phyloP scores from a whole-genome alignment of 164 flowering plant species.

The Piper longum region DNA sequence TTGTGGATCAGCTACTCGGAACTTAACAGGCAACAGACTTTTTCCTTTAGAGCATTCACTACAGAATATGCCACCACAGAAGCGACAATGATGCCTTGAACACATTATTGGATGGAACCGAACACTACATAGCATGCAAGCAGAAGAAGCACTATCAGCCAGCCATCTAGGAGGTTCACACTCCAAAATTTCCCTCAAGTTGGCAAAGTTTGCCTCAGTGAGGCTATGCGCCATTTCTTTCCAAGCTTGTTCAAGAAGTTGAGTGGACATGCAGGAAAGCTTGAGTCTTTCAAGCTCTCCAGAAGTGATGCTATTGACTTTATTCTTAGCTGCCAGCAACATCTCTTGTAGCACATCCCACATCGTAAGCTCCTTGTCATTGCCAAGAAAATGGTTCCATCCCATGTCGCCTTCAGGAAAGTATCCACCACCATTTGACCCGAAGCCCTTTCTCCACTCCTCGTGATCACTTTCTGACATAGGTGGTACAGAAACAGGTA shows the following conservation, averaged over 20 bases:
- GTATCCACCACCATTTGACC: slow-evolving; percentile 64
- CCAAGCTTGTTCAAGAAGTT: slow-evolving; percentile 87
- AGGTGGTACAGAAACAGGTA: slow-evolving; percentile 96
- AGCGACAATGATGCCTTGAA: slow-evolving; percentile 85
- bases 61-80: slow-evolving; percentile 94
- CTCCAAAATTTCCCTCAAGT: slow-evolving; percentile 52
- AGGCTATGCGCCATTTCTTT: slow-evolving; percentile 92
- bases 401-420: slow-evolving; percentile 82
- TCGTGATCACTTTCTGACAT: slow-evolving; percentile 62
- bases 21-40: slow-evolving; percentile 72
- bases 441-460: slow-evolving; percentile 48
- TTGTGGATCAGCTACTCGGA: slow-evolving; percentile 57
- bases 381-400: slow-evolving; percentile 49
- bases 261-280: slow-evolving; percentile 44
- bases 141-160: slow-evolving; percentile 80
- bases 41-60: slow-evolving; percentile 73
- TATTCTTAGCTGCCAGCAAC: slow-evolving; percentile 73
- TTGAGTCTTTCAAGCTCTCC: slow-evolving; percentile 28
- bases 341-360: slow-evolving; percentile 93
- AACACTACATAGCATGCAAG: slow-evolving; percentile 85
- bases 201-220: slow-evolving; percentile 53
- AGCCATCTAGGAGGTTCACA: slow-evolving; percentile 89
- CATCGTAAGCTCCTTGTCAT: slow-evolving; percentile 77
- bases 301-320: slow-evolving; percentile 54
- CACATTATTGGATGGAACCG: slow-evolving; percentile 94